These are phyloP conservation scores for Backusella mclennaniae DNA, from an alignment of 192 early-diverging fungal genomes.

Conservation along the genomic window DNA sequence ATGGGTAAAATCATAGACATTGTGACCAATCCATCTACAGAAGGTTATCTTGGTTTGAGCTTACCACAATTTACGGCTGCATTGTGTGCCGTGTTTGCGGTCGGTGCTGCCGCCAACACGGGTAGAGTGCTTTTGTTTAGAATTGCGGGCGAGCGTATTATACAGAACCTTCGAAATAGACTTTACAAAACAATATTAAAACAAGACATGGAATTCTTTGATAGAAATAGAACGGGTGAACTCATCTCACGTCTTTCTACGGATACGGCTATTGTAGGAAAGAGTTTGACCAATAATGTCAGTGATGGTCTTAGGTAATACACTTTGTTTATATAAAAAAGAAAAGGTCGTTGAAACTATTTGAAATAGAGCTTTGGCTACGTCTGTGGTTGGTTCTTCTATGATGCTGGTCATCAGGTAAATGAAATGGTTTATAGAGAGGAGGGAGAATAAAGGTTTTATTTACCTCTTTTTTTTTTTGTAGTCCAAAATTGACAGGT, in stretches of 20 bases:
- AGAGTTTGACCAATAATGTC: constrained; percentile 71
- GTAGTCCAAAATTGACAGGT: constrained; percentile 59
- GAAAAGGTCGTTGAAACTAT: not conserved
- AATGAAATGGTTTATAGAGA: not conserved
- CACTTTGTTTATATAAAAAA: too few relatives aligned
- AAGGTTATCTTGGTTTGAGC: constrained; percentile 48
- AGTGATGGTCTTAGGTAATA: constrained; percentile 65
- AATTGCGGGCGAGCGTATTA: constrained; percentile 70
- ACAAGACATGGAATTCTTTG: constrained; percentile 92
- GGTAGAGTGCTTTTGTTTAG: constrained; percentile 58
- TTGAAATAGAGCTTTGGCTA: constrained; percentile 44
- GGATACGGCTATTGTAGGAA: constrained; percentile 76
- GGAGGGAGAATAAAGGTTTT: not conserved
- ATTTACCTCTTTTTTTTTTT: not conserved
- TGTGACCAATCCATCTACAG: constrained; percentile 46
- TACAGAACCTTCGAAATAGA: constrained; percentile 57
- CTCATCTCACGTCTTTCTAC: constrained; percentile 75
- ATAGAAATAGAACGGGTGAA: constrained; percentile 77
- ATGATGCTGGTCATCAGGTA: constrained; percentile 69
- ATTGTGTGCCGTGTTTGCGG: constrained; percentile 39
- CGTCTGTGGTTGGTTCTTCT: constrained; percentile 53
- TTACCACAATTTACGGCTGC: constrained; percentile 50
- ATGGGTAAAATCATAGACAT: constrained; percentile 72
- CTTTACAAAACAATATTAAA: constrained; percentile 68
- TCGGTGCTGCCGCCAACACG: constrained; percentile 39